These are phyloP conservation scores for Cytospora chrysosperma DNA, from an alignment of 2,329 filamentous ascomycete species.

Conservation along the genomic window DNA sequence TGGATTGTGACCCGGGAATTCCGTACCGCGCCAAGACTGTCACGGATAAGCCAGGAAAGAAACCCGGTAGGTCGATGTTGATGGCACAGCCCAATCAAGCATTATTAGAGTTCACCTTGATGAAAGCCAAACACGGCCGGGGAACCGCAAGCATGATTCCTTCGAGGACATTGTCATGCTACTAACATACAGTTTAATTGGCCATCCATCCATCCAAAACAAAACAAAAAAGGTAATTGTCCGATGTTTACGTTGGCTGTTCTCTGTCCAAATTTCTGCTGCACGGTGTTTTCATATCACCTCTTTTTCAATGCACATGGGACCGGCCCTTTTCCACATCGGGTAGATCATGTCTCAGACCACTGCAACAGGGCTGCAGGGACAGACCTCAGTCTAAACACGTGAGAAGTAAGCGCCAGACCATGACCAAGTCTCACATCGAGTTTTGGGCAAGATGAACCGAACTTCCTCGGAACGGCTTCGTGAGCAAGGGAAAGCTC, in stretches of 20 bases:
- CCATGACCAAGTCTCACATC: conserved; percentile 11
- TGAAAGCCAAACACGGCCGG: neutral
- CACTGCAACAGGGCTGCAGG: neutral
- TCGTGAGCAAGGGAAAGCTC: conserved; percentile 9
- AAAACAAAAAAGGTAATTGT: too few relatives aligned
- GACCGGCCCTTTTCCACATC: neutral
- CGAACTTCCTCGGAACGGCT: conserved; percentile 8
- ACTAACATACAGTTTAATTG: neutral
- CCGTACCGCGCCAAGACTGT: neutral
- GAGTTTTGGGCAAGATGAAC: conserved; percentile 2
- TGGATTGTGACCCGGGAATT: neutral
- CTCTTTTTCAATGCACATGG: neutral
- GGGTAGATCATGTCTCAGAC: neutral
- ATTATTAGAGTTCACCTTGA: neutral
- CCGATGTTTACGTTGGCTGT: neutral
- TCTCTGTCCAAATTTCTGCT: neutral
- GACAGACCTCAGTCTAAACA: neutral
- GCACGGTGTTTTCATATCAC: neutral
- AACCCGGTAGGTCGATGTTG: neutral
- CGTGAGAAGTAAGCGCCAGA: conserved; percentile 6
- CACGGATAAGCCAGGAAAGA: neutral
- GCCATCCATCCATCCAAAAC: too few relatives aligned
- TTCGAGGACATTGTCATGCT: neutral
- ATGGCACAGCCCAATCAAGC: neutral
- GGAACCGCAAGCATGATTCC: neutral